Conservation (phyloP, 257 asterid genomes). For the Jaltomata sinuosa region DNA sequence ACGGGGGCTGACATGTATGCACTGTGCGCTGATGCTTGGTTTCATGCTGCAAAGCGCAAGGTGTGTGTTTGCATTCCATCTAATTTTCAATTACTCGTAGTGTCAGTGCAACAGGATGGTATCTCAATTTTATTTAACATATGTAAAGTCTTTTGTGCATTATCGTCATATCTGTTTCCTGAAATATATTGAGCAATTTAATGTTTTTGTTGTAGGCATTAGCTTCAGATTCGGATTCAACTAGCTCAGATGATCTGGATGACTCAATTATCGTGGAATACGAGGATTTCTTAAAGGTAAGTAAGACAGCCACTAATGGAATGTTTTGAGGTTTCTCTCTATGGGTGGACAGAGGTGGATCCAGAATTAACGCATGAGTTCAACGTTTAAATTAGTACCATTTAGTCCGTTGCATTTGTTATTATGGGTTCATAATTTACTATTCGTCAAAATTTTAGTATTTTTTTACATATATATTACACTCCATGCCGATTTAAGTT, state of each 20-base stretch:
- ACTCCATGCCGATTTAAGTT: not conserved
- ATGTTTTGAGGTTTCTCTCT: not conserved
- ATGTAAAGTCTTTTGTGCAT: not conserved
- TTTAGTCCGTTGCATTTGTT: not conserved
- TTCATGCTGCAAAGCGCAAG: conserved; percentile 84
- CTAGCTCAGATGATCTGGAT: conserved; percentile 21
- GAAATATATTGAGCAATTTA: not conserved
- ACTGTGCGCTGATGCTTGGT: conserved; percentile 98
- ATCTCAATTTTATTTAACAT: not conserved
- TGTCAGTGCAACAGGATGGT: not conserved
- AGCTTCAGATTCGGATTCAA: conserved; percentile 36
- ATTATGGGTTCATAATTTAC: not conserved
- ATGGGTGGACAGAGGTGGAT: not conserved
- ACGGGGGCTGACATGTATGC: conserved; percentile 99
- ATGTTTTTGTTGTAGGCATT: conserved; percentile 29
- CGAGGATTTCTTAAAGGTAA: conserved; percentile 76
- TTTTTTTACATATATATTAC: not conserved
- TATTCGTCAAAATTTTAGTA: not conserved
- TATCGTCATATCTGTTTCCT: not conserved
- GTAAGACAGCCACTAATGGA: conserved; percentile 18
- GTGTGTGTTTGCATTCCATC: conserved; percentile 20
- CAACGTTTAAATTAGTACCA: not conserved
- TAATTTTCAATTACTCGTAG: not conserved
- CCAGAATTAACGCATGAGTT: not conserved
- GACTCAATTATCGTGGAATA: conserved; percentile 60